Conservation (phyloP, 2,329 filamentous ascomycete genomes). For the Sarocladiaceae sp. region DNA sequence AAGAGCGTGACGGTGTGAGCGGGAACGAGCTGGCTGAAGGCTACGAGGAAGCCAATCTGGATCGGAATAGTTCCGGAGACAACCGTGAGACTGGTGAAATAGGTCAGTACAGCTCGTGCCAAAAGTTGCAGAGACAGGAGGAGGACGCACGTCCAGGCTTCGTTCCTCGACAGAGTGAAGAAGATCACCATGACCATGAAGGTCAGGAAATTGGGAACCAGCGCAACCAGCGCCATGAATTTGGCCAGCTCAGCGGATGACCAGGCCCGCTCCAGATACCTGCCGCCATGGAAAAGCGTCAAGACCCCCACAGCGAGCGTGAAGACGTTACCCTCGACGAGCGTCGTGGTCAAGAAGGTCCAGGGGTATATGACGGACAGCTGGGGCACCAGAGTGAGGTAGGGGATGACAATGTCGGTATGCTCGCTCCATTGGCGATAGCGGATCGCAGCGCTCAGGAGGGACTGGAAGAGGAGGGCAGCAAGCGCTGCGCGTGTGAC, state of each 20-base stretch:
- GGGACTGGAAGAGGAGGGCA: constrained; percentile 66
- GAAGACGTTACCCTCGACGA: constrained; percentile 91
- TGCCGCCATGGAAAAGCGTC: constrained; percentile 84
- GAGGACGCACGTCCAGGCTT: constrained; percentile 59
- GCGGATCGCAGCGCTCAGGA: constrained; percentile 74
- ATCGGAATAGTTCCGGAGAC: constrained; percentile 85
- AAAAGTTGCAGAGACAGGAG: not conserved
- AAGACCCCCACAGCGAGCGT: constrained; percentile 70
- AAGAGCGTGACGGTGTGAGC: constrained; percentile 95
- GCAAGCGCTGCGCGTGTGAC: constrained; percentile 79
- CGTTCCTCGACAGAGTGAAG: constrained; percentile 61
- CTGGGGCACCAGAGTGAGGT: constrained; percentile 80
- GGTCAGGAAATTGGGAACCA: constrained; percentile 74
- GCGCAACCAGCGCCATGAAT: constrained; percentile 69
- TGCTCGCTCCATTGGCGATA: constrained; percentile 61
- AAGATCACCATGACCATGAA: constrained; percentile 69
- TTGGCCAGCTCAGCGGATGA: constrained; percentile 86
- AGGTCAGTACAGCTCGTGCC: not conserved
- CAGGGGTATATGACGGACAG: constrained; percentile 83
- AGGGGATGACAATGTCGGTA: constrained; percentile 68
- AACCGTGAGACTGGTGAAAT: constrained; percentile 58
- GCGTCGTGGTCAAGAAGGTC: constrained; percentile 79
- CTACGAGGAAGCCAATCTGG: constrained; percentile 89
- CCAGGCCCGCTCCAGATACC: constrained; percentile 95
- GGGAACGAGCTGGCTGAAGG: constrained; percentile 95